Evolutionary conservation across 805 yeast species (phyloP), one percentile per base, ranked within the genome.

Genomic region (Metschnikowia cubensis): DNA sequence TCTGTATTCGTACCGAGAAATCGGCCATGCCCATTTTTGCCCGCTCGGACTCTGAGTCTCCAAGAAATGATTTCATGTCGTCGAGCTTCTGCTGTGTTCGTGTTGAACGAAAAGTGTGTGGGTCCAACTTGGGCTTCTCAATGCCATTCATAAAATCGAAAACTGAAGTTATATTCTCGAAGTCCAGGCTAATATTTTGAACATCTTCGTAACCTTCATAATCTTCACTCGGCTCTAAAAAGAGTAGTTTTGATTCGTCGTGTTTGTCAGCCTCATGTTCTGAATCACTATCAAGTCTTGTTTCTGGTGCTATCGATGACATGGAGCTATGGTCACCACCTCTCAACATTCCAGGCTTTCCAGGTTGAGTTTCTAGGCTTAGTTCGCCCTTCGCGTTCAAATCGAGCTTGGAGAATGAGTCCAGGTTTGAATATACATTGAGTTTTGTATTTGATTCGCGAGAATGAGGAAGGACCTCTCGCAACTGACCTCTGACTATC

Each of bases 21-120:
- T 58, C 59, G 15, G 14, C 35, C 14, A 34, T 13, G 17, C 34
- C 41, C 7, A n/a, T 20, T 37, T 18, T 34, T n/a, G 22, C 15
- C 21, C 10, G 34, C 8, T 37, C 49, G 8, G 36, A 36, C 15
- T 36, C 41, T 5, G 52, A 49, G 5, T 42, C 42, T 1, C 29
- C 42, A 15, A 50, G 53, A 34, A 70, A 57, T 31, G 68, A 67
- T 41, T 61, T 64, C 54, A 69, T 66, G 47, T 71, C 75, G 32
- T 71, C 55, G 10, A 67, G 44, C 47, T 66, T 70, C 47, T 66
- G 68, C 56, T 72, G 74, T 4, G 69, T 65, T 35, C 77, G 54
- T 42, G 65, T 64, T 7, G 52, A 21, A n/a, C 38, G 34, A 13
- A 17, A 42, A 10, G 39, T n/a, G 22, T 31, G 31, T 17, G n/a